A percentile compares a stretch with the other conserved stretches of the same genome.
These are phyloP conservation scores for Carex arenaria DNA, from an alignment of 202 grass and related monocot species.

Conservation along the genomic window DNA sequence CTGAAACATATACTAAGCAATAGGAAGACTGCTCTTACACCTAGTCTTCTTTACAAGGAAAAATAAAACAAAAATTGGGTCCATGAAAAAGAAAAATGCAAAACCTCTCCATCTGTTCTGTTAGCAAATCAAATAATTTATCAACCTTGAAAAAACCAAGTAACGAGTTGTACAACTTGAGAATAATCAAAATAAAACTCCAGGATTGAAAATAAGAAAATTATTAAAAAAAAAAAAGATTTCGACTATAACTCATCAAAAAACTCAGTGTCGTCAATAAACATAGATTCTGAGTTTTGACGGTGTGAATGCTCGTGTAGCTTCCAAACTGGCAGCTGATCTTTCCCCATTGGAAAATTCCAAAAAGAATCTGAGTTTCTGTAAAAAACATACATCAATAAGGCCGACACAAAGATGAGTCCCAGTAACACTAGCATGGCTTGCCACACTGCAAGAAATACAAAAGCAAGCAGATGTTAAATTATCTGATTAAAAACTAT, in stretches of 20 bases:
- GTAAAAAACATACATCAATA: slow-evolving; percentile 63
- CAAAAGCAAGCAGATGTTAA: slow-evolving; percentile 3
- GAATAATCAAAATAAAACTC: not conserved
- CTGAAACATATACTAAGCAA: too few species aligned
- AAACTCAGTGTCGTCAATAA: slow-evolving; percentile 15
- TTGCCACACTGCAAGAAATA: slow-evolving; percentile 75
- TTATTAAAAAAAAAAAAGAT: not conserved
- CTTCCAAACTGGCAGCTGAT: slow-evolving; percentile 46
- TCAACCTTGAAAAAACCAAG: not conserved
- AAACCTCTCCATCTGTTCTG: not conserved
- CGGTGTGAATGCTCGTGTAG: slow-evolving; percentile 33
- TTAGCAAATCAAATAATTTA: not conserved
- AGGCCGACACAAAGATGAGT: slow-evolving; percentile 55
- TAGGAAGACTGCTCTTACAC: not conserved
- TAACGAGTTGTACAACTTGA: not conserved
- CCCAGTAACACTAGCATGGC: slow-evolving; percentile 58
- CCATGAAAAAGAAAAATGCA: not conserved
- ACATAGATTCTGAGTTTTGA: not conserved
- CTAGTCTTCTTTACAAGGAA: not conserved
- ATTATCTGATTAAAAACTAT: not conserved
- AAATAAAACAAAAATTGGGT: not conserved
- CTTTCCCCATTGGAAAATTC: slow-evolving; percentile 53
- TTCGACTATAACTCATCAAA: slow-evolving; percentile 13
- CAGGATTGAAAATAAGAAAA: not conserved
- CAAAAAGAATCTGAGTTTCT: slow-evolving; percentile 72